phyloP scores from a whole-genome alignment of 306 rosid genomes.

The Ceratonia siliqua region DNA sequence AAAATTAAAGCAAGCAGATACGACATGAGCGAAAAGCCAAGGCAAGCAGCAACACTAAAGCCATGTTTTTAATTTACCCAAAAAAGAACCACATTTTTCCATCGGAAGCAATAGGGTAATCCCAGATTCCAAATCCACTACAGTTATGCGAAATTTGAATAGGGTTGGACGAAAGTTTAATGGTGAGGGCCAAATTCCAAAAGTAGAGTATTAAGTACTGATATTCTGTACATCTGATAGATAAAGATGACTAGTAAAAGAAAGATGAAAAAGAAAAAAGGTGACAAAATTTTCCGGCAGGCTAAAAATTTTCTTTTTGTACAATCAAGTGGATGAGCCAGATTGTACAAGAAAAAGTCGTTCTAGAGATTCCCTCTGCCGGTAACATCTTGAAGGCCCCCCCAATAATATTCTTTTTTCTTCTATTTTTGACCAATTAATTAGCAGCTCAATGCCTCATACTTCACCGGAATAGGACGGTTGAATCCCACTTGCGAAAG shows the following conservation, averaged over 20 bases:
- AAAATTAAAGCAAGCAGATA: constrained; percentile 26
- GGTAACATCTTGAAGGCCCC: constrained; percentile 28
- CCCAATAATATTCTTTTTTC: no score
- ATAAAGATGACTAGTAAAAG: constrained; percentile 30
- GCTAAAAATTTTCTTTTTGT: constrained; percentile 45
- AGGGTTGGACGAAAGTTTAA: background rate
- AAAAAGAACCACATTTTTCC: background rate
- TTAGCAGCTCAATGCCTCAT: constrained; percentile 82
- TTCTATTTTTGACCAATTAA: background rate
- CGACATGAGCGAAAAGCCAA: constrained; percentile 39
- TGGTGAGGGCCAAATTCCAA: constrained; percentile 14
- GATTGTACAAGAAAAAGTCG: background rate
- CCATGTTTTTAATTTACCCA: background rate
- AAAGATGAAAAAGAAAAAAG: constrained; percentile 26
- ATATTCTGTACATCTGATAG: constrained; percentile 65
- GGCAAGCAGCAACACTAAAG: background rate
- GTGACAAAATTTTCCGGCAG: constrained; percentile 86
- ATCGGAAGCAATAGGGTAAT: background rate
- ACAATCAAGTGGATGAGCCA: constrained; percentile 43
- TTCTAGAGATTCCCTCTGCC: constrained; percentile 33
- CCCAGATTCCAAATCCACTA: background rate
- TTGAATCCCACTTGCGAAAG: constrained; percentile 75
- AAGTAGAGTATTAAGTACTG: constrained; percentile 44
- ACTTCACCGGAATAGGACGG: constrained; percentile 75
- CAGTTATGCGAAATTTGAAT: constrained; percentile 12